These are phyloP conservation scores for Trifolium subterraneum DNA, from an alignment of 306 rosid species.

Conservation along the genomic window DNA sequence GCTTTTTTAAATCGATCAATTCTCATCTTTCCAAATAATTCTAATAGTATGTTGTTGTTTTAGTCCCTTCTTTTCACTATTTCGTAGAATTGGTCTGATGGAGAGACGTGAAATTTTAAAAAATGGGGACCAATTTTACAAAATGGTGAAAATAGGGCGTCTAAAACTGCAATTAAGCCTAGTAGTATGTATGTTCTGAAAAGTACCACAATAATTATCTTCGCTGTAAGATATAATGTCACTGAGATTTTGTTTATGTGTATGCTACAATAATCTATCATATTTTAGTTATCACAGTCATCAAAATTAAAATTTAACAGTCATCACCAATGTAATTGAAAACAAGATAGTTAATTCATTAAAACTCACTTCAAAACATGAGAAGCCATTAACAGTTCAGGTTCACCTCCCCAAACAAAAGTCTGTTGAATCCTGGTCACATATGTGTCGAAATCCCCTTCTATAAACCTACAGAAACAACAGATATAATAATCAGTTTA, in stretches of 20 bases:
- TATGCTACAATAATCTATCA: not conserved
- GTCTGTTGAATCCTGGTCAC: slow-evolving; percentile 73
- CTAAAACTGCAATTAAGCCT: too few species aligned
- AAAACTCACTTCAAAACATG: slow-evolving; percentile 83
- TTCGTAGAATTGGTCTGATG: too few species aligned
- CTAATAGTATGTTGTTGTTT: slow-evolving; percentile 5
- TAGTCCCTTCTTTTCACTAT: too few species aligned
- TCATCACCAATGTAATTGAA: slow-evolving; percentile 2
- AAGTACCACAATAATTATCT: not conserved
- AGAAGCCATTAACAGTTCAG: slow-evolving; percentile 92
- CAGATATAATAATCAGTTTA: not conserved
- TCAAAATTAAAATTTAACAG: not conserved
- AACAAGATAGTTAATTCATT: not conserved
- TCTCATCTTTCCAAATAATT: not conserved
- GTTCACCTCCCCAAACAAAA: slow-evolving; percentile 95
- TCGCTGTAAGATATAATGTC: not conserved
- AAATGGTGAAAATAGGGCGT: too few species aligned
- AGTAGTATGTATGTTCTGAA: not conserved
- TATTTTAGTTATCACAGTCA: not conserved
- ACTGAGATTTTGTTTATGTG: not conserved
- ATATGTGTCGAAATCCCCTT: slow-evolving; percentile 87
- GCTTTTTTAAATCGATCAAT: not conserved
- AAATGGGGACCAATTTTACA: too few species aligned
- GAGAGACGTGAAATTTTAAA: too few species aligned
- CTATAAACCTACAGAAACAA: slow-evolving; percentile 68